A percentile compares a stretch with the other conserved stretches of the same genome.
Evolutionary conservation across 1,284 basidiomycete species (phyloP).

Genomic region (Cutaneotrichosporon sp.): DNA sequence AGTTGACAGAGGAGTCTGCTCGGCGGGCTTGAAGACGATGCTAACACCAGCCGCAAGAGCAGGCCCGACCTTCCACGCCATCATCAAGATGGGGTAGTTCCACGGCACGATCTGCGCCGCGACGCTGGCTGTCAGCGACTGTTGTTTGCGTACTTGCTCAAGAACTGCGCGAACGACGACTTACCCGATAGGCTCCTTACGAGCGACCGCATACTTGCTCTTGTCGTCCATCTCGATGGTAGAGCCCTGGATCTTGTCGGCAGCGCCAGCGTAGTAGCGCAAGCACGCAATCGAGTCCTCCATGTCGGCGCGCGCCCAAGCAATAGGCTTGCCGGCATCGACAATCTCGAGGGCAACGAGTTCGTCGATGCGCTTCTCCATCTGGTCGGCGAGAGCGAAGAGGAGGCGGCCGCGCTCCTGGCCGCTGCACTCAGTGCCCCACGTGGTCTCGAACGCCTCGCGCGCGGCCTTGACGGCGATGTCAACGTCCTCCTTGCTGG

Average conservation of each 20-base stretch:
- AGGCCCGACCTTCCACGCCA: conserved; percentile 77
- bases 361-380: conserved; percentile 71
- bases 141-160: neutral
- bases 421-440: conserved; percentile 67
- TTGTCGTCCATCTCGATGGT: conserved; percentile 47
- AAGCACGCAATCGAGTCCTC: conserved; percentile 74
- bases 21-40: conserved; percentile 54
- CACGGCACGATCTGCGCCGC: conserved; percentile 57
- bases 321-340: conserved; percentile 79
- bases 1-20: conserved; percentile 81
- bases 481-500: conserved; percentile 68
- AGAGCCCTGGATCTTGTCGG: conserved; percentile 74
- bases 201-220: conserved; percentile 76
- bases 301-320: conserved; percentile 66
- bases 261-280: conserved; percentile 57
- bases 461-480: conserved; percentile 79
- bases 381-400: conserved; percentile 82
- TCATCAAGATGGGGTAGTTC: neutral
- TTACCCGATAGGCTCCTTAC: conserved; percentile 82
- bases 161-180: neutral
- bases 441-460: conserved; percentile 68
- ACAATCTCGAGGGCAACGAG: conserved; percentile 72
- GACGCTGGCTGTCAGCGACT: conserved; percentile 57
- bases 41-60: conserved; percentile 66
- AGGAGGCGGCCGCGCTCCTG: conserved; percentile 72